A percentile compares a stretch with the other conserved stretches of the same genome.
Conservation (phyloP, 257 asterid species). For the Perilla frutescens region DNA sequence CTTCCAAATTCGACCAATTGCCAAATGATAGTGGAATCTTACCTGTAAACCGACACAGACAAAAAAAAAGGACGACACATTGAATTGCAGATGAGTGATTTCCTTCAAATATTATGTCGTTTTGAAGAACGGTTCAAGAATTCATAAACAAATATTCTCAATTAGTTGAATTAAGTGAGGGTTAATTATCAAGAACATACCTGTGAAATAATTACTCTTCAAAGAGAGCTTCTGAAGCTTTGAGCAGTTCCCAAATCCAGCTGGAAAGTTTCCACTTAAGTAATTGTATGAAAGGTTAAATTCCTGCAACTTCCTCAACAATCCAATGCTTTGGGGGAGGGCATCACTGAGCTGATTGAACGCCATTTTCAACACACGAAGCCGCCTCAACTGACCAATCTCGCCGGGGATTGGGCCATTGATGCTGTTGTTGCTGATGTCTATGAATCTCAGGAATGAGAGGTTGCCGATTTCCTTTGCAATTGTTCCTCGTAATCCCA, state of each 20-base stretch:
- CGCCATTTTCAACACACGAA: no score
- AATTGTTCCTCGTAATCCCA: background rate
- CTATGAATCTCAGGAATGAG: background rate
- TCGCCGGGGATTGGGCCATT: background rate
- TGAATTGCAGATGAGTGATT: no score
- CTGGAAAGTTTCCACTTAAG: no score
- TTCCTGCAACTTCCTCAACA: background rate
- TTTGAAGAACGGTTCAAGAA: background rate
- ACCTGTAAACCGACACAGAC: background rate
- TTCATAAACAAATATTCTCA: no score
- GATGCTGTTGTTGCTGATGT: slow-evolving; percentile 12
- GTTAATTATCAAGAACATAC: background rate
- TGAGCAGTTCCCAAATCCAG: background rate
- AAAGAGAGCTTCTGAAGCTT: slow-evolving; percentile 3
- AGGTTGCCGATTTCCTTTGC: slow-evolving; percentile 26
- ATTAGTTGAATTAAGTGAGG: no score
- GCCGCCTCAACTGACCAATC: no score
- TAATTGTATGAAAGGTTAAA: background rate
- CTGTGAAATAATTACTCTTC: background rate
- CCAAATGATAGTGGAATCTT: background rate
- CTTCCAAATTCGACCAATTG: slow-evolving; percentile 8
- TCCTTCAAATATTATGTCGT: no score
- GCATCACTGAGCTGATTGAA: no score
- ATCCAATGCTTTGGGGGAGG: background rate
- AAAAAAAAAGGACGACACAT: no score